Percentiles rank a stretch among this genome's conserved stretches.
These are phyloP conservation scores for Pinus albicaulis DNA, from an alignment of 75 land plant genomes.

Conservation along the genomic window DNA sequence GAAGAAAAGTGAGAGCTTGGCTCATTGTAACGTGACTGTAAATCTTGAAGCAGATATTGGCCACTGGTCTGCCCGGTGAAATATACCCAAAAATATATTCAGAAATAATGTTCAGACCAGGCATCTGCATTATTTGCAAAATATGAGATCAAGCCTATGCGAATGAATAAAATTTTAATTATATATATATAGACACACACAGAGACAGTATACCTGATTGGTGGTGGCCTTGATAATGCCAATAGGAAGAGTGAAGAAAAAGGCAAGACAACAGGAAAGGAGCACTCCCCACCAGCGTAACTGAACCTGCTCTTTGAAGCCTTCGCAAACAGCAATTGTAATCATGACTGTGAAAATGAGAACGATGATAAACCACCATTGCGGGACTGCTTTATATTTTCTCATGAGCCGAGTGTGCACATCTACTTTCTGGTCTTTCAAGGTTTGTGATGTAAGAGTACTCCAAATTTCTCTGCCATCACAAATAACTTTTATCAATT, in stretches of 20 bases:
- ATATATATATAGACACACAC: neutral
- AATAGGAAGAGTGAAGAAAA: conserved; percentile 26
- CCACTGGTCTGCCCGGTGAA: conserved; percentile 73
- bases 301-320: conserved; percentile 29
- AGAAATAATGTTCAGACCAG: conserved; percentile 80
- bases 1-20: conserved; percentile 73
- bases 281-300: conserved; percentile 22
- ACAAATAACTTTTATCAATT: neutral
- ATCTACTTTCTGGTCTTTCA: conserved; percentile 19
- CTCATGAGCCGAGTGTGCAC: conserved; percentile 35
- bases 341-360: conserved; percentile 6
- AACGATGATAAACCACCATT: conserved; percentile 18
- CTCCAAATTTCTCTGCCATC: neutral
- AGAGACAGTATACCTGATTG: conserved; percentile 13
- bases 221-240: conserved; percentile 36
- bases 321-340: conserved; percentile 15
- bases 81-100: conserved; percentile 82
- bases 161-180: neutral
- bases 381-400: conserved; percentile 22
- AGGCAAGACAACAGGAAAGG: conserved; percentile 12
- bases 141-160: neutral
- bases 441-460: conserved; percentile 4
- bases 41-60: conserved; percentile 84
- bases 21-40: conserved; percentile 80
- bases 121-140: conserved; percentile 37